Percentiles rank a stretch among this genome's conserved stretches.
These are phyloP conservation scores for Thraustochytrium striatum DNA, from an alignment of 352 stramenopile species.

Conservation along the genomic window DNA sequence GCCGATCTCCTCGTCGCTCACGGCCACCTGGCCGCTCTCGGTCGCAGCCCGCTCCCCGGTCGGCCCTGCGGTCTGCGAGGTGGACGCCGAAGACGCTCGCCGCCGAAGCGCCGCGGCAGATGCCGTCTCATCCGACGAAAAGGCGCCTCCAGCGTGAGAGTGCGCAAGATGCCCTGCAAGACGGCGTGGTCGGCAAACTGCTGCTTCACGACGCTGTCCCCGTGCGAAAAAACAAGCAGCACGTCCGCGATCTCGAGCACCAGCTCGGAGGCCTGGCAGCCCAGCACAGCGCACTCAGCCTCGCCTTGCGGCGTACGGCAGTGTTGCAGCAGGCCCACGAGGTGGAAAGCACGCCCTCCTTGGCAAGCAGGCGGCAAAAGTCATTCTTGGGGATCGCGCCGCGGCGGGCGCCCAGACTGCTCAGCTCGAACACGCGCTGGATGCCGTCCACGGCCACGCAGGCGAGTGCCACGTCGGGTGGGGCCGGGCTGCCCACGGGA, in stretches of 20 bases:
- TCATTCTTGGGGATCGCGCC: slow-evolving; percentile 79
- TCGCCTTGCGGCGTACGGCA: slow-evolving; percentile 36
- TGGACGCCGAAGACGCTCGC: background rate
- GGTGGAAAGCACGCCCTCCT: slow-evolving; percentile 78
- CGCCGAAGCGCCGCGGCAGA: background rate
- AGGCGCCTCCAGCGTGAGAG: slow-evolving; percentile 24
- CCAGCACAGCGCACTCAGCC: slow-evolving; percentile 29
- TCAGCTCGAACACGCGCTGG: slow-evolving; percentile 78
- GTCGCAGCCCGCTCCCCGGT: background rate
- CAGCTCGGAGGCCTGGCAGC: slow-evolving; percentile 39
- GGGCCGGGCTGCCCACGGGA: background rate
- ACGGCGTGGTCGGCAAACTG: slow-evolving; percentile 73
- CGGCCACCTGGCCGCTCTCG: background rate
- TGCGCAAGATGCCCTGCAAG: slow-evolving; percentile 33
- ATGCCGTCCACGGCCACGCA: slow-evolving; percentile 81
- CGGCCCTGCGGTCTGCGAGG: background rate
- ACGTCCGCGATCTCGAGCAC: slow-evolving; percentile 71
- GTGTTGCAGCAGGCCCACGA: slow-evolving; percentile 75
- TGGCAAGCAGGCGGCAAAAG: slow-evolving; percentile 88
- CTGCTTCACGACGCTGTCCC: slow-evolving; percentile 81
- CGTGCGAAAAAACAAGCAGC: slow-evolving; percentile 81
- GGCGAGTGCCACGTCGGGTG: slow-evolving; percentile 49
- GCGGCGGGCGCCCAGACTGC: slow-evolving; percentile 55
- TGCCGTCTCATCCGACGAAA: background rate
- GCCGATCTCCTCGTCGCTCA: slow-evolving; percentile 35